These are phyloP conservation scores for Epichloe brachyelytri DNA, from an alignment of 2,329 filamentous ascomycete species.

Conservation along the genomic window DNA sequence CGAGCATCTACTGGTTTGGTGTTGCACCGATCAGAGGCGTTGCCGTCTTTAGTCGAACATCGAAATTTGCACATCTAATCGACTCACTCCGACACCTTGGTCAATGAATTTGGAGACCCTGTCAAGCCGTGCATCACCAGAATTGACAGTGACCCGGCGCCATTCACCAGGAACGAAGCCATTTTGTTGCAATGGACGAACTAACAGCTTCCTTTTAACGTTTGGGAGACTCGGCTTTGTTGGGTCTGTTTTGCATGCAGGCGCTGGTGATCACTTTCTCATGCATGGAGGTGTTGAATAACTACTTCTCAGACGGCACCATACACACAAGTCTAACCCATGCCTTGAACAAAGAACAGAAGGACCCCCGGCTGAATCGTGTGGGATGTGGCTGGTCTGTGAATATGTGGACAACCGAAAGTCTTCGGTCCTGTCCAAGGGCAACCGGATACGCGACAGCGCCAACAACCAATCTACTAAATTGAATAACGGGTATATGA, in stretches of 20 bases:
- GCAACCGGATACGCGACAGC: not conserved
- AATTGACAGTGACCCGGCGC: not conserved
- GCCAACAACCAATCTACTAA: not conserved
- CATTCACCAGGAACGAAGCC: not conserved
- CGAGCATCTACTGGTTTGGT: not conserved
- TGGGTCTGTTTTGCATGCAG: too few species aligned
- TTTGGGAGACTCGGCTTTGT: not conserved
- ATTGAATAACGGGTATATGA: not conserved
- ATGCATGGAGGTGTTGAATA: not conserved
- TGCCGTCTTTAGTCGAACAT: not conserved
- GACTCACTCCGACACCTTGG: not conserved
- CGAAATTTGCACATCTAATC: not conserved
- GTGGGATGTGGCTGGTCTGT: constrained; percentile 1
- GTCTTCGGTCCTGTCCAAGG: constrained; percentile 5
- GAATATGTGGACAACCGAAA: constrained; percentile 6
- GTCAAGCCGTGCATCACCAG: not conserved
- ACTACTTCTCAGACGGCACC: not conserved
- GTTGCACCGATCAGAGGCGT: not conserved
- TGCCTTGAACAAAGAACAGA: not conserved
- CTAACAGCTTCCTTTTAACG: not conserved
- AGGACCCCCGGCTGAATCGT: not conserved
- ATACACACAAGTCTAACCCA: not conserved
- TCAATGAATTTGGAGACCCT: not conserved
- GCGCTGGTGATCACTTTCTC: not conserved
- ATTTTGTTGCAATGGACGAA: not conserved